phyloP scores from a whole-genome alignment of 2,329 filamentous ascomycete species.

The Pyrenophora tritici-repentis region DNA sequence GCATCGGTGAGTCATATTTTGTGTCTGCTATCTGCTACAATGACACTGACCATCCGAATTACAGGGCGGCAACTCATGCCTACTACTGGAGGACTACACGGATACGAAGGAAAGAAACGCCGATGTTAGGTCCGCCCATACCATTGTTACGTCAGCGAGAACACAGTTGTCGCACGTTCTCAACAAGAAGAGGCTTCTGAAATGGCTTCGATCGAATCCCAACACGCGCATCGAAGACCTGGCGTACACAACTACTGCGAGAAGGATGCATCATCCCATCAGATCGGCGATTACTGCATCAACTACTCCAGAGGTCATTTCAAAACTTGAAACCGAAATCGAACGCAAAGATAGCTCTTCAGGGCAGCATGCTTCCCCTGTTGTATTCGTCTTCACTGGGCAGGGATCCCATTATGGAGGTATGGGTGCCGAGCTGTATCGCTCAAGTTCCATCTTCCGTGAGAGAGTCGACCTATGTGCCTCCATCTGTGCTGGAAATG shows the following conservation, averaged over 20 bases:
- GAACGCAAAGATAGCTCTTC: not conserved
- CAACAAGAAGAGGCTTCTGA: too few species aligned
- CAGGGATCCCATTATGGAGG: conserved; percentile 40
- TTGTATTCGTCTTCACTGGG: conserved; percentile 23
- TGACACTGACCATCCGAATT: too few species aligned
- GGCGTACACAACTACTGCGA: not conserved
- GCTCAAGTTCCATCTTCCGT: conserved; percentile 33
- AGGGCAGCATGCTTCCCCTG: not conserved
- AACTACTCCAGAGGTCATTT: too few species aligned
- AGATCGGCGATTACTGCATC: not conserved
- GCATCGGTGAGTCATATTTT: not conserved
- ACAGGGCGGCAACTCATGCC: too few species aligned
- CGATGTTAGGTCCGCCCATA: too few species aligned
- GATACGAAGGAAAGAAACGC: too few species aligned
- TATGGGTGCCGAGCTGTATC: conserved; percentile 21
- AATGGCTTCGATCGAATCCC: too few species aligned
- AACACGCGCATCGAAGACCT: too few species aligned
- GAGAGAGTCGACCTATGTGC: conserved; percentile 31
- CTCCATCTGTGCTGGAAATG: conserved; percentile 32
- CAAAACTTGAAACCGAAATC: not conserved
- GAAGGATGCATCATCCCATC: not conserved
- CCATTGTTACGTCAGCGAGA: too few species aligned
- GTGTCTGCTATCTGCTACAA: too few species aligned
- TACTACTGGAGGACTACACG: too few species aligned
- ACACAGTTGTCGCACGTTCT: too few species aligned